A percentile compares a stretch with the other conserved stretches of the same genome.
Evolutionary conservation across 306 rosid genomes (phyloP).

Genomic region (Hippophae tibetana): DNA sequence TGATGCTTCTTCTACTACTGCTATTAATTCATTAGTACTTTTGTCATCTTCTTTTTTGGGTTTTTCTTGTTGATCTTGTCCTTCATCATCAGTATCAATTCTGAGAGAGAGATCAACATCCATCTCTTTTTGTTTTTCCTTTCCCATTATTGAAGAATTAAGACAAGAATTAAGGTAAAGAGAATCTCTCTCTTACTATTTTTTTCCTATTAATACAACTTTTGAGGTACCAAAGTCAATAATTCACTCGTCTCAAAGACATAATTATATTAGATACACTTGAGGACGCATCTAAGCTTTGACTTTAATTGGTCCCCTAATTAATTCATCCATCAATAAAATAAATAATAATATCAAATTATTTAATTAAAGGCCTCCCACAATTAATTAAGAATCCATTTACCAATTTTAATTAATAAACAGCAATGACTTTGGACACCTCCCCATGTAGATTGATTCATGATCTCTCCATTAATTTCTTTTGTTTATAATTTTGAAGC

Average conservation of each 20-base stretch:
- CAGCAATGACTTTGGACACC: constrained; percentile 18
- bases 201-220: constrained; percentile 29
- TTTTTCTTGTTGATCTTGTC: not conserved
- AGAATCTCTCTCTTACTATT: constrained; percentile 18
- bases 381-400: constrained; percentile 2
- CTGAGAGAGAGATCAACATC: constrained; percentile 69
- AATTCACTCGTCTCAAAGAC: constrained; percentile 45
- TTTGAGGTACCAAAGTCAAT: constrained; percentile 97
- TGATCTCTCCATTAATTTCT: no score
- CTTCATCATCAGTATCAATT: constrained; percentile 27
- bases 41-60: constrained; percentile 2
- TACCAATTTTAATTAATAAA: constrained; percentile 4
- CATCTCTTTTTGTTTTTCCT: constrained; percentile 29
- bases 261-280: constrained; percentile 42
- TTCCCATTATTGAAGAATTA: constrained; percentile 34
- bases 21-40: not conserved
- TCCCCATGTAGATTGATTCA: not conserved
- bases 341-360: constrained; percentile 18
- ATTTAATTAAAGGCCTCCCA: not conserved
- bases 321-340: constrained; percentile 6
- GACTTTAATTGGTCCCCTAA: constrained; percentile 60
- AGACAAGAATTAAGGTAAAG: constrained; percentile 31
- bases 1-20: no score
- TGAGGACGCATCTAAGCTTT: constrained; percentile 63
- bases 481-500: no score